phyloP scores from a whole-genome alignment of 441 rosid genomes.

The Gossypium trilobum region DNA sequence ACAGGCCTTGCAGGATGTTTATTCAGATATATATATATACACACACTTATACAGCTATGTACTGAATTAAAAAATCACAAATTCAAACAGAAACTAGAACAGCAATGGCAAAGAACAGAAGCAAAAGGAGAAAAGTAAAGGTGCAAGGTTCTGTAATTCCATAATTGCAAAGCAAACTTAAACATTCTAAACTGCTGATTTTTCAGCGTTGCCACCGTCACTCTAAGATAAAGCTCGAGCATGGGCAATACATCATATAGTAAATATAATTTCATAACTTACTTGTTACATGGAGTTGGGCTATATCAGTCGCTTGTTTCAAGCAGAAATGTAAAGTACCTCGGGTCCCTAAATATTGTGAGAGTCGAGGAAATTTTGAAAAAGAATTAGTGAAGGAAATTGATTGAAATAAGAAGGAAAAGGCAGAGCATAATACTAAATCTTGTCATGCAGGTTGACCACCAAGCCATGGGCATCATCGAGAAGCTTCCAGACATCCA shows the following conservation, averaged over 20 bases:
- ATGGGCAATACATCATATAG: slow-evolving; percentile 24
- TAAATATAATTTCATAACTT: slow-evolving; percentile 12
- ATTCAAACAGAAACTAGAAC: background rate
- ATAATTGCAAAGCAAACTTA: background rate
- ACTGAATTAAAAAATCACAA: background rate
- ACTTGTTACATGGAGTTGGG: slow-evolving; percentile 21
- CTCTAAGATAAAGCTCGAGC: slow-evolving; percentile 20
- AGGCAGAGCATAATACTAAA: slow-evolving; percentile 19
- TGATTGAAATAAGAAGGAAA: background rate
- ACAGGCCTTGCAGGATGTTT: no score
- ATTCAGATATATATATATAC: no score
- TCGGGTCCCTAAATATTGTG: background rate
- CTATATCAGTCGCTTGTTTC: slow-evolving; percentile 15
- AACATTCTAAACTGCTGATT: slow-evolving; percentile 12
- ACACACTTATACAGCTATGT: no score
- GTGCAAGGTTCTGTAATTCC: background rate
- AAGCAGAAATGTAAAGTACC: slow-evolving; percentile 14
- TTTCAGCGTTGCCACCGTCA: slow-evolving; percentile 27
- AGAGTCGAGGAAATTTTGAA: background rate
- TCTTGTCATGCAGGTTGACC: slow-evolving; percentile 63
- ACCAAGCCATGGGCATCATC: slow-evolving; percentile 89
- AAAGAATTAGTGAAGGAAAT: slow-evolving; percentile 6
- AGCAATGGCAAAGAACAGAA: background rate
- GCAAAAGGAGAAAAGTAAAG: background rate
- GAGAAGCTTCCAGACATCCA: slow-evolving; percentile 90